Percentiles rank a stretch among this genome's conserved stretches.
These are phyloP conservation scores for Rosa lucieae DNA, from an alignment of 306 rosid genomes.

Conservation along the genomic window DNA sequence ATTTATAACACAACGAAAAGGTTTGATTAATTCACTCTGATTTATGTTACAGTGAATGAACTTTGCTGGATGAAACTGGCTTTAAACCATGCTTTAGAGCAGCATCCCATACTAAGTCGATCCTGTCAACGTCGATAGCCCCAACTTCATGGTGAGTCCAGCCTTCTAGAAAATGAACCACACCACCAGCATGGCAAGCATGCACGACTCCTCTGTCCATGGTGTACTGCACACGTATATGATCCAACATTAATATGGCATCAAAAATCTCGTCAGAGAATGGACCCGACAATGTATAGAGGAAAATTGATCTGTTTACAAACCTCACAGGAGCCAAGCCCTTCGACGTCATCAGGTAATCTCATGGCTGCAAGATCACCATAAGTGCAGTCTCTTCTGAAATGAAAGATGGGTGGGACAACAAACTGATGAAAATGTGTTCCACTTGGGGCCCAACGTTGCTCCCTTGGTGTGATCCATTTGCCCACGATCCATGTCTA, in stretches of 20 bases:
- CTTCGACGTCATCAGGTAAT: conserved; percentile 77
- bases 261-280: neutral
- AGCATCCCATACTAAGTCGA: conserved; percentile 91
- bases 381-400: conserved; percentile 88
- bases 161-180: conserved; percentile 82
- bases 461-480: conserved; percentile 91
- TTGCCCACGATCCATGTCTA: conserved; percentile 98
- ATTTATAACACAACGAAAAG: neutral
- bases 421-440: conserved; percentile 97
- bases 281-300: neutral
- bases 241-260: neutral
- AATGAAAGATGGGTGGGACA: conserved; percentile 80
- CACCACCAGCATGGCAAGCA: conserved; percentile 99
- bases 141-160: conserved; percentile 97
- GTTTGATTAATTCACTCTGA: neutral
- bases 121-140: conserved; percentile 78
- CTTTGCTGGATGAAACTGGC: conserved; percentile 51
- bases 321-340: conserved; percentile 87
- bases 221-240: conserved; percentile 54
- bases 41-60: neutral
- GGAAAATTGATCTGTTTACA: neutral
- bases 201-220: conserved; percentile 97
- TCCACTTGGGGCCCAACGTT: conserved; percentile 89
- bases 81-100: conserved; percentile 81
- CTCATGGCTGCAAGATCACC: conserved; percentile 98